Conservation (phyloP, 2,329 filamentous ascomycete genomes). For the Bipolaris cookei region DNA sequence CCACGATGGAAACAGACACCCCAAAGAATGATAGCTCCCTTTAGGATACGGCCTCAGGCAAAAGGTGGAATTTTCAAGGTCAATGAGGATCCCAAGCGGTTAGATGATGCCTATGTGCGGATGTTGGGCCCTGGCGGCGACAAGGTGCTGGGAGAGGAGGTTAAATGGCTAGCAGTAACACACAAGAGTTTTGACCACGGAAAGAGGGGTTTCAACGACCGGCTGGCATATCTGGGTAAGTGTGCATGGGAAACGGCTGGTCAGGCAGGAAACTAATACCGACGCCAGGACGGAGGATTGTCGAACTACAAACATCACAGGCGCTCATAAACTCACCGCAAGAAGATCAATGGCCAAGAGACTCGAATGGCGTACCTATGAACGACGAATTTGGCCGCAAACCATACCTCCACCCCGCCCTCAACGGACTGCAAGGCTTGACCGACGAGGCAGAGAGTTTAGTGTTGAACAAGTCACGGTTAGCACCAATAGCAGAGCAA, state of each 20-base stretch:
- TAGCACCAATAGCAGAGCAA: constrained; percentile 71
- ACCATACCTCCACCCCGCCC: constrained; percentile 72
- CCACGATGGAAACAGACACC: constrained; percentile 61
- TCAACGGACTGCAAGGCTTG: constrained; percentile 77
- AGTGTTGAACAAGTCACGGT: constrained; percentile 67
- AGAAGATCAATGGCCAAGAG: constrained; percentile 29
- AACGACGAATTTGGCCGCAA: constrained; percentile 57
- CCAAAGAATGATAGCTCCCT: constrained; percentile 54
- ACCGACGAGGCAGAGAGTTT: constrained; percentile 64
- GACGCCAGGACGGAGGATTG: constrained; percentile 64
- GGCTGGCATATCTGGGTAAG: constrained; percentile 84
- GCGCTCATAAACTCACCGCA: constrained; percentile 61
- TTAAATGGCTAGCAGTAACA: constrained; percentile 96
- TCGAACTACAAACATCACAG: constrained; percentile 69
- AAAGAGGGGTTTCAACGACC: constrained; percentile 90
- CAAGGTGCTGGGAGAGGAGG: constrained; percentile 80
- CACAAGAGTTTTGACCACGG: constrained; percentile 99
- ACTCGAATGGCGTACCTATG: constrained; percentile 24
- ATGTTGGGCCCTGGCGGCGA: constrained; percentile 77
- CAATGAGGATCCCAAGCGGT: constrained; percentile 74
- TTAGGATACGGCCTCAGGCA: constrained; percentile 64
- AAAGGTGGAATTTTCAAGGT: constrained; percentile 67
- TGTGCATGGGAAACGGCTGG: background rate
- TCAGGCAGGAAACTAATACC: constrained; percentile 20
- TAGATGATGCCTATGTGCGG: constrained; percentile 78